Evolutionary conservation across 768 basidiomycete species (phyloP).

Genomic region (Suillus plorans): DNA sequence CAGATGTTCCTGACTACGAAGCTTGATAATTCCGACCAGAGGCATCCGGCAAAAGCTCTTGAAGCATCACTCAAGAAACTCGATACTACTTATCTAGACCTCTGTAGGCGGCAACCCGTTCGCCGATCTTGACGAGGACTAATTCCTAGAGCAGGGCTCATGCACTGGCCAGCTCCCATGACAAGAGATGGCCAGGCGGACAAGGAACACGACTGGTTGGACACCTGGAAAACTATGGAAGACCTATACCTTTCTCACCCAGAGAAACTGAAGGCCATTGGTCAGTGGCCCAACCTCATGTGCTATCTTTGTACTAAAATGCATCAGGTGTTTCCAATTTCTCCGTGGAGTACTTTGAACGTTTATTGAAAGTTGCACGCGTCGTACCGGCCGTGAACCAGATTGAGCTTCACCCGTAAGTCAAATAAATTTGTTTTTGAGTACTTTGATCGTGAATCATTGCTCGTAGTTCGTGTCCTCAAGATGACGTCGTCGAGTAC

Average conservation of each 20-base stretch:
- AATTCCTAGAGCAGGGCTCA: conserved; percentile 47
- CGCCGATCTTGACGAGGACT: neutral
- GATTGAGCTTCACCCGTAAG: conserved; percentile 72
- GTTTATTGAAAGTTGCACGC: conserved; percentile 52
- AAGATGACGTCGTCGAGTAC: conserved; percentile 62
- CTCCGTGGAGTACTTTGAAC: conserved; percentile 60
- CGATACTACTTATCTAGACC: conserved; percentile 74
- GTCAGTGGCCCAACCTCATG: conserved; percentile 28
- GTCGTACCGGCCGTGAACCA: conserved; percentile 79
- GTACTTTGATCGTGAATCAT: conserved; percentile 1
- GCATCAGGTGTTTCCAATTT: conserved; percentile 66
- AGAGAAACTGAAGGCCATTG: conserved; percentile 78
- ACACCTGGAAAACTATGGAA: conserved; percentile 83
- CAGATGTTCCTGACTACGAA: conserved; percentile 83
- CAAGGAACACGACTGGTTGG: conserved; percentile 58
- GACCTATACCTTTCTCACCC: conserved; percentile 61
- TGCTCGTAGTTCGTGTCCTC: conserved; percentile 53
- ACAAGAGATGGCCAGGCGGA: conserved; percentile 53
- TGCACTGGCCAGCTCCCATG: conserved; percentile 86
- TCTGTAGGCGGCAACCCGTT: conserved; percentile 46
- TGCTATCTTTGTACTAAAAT: neutral
- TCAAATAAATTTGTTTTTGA: conserved; percentile 7
- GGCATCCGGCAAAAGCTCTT: conserved; percentile 58
- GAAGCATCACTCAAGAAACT: conserved; percentile 67
- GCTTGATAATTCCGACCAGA: conserved; percentile 64